phyloP scores from a whole-genome alignment of 2,329 filamentous ascomycete species.

The Didymosphaeria variabile region DNA sequence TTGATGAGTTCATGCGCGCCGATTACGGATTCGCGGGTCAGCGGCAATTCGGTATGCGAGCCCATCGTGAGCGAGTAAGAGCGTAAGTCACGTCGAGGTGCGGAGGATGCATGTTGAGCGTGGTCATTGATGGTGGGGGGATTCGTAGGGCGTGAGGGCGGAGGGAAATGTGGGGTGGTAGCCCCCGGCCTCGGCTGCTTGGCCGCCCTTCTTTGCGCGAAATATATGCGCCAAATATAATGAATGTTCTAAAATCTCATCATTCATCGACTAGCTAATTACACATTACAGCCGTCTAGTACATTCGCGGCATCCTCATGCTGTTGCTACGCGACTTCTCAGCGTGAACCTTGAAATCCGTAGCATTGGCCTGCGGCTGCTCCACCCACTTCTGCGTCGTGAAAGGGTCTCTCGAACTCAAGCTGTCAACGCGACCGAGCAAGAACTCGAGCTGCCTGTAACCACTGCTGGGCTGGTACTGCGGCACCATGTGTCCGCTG shows the following conservation, averaged over 20 bases:
- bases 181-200: background rate
- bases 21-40: conserved; percentile 76
- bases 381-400: conserved; percentile 29
- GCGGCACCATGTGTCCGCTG: conserved; percentile 72
- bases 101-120: background rate
- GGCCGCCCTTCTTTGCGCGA: background rate
- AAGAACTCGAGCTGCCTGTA: conserved; percentile 80
- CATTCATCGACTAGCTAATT: background rate
- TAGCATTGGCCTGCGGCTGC: conserved; percentile 22
- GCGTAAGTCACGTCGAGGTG: conserved; percentile 1
- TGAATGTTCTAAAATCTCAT: background rate
- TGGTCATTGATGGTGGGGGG: background rate
- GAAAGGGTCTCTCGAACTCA: conserved; percentile 52
- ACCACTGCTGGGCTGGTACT: conserved; percentile 73
- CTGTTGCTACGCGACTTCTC: background rate
- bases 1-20: conserved; percentile 77
- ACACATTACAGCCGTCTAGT: conserved; percentile 6
- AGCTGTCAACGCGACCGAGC: conserved; percentile 71
- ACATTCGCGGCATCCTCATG: conserved; percentile 7
- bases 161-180: background rate
- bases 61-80: background rate
- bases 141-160: background rate
- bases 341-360: conserved; percentile 1
- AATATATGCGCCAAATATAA: background rate
- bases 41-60: conserved; percentile 57